Evolutionary conservation across 371 early-diverging fungal species (phyloP).

Genomic region (Neoconidiobolus thromboides): DNA sequence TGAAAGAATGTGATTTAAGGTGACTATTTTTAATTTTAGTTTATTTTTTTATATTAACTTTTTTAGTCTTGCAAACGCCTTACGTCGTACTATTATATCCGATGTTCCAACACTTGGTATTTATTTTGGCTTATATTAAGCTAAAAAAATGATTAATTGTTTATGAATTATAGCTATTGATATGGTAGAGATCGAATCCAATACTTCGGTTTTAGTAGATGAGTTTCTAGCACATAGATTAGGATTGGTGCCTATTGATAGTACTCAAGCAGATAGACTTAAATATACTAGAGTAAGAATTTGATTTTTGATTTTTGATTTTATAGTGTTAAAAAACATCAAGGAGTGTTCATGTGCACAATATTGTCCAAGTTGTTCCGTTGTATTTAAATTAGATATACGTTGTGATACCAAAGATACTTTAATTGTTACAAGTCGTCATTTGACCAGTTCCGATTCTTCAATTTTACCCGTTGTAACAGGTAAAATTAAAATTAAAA

Average conservation of each 20-base stretch:
- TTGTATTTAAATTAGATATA: slow-evolving; percentile 69
- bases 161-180: slow-evolving; percentile 64
- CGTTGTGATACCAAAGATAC: slow-evolving; percentile 47
- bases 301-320: not conserved
- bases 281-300: slow-evolving; percentile 57
- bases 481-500: slow-evolving; percentile 17
- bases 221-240: slow-evolving; percentile 97
- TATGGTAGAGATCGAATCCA: slow-evolving; percentile 86
- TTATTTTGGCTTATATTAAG: not conserved
- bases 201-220: slow-evolving; percentile 94
- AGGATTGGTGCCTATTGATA: slow-evolving; percentile 90
- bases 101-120: slow-evolving; percentile 94
- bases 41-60: not conserved
- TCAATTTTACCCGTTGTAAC: slow-evolving; percentile 55
- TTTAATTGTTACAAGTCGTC: slow-evolving; percentile 61
- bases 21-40: too few species aligned
- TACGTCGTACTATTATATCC: slow-evolving; percentile 90
- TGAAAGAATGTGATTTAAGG: too few species aligned
- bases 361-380: slow-evolving; percentile 81
- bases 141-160: not conserved
- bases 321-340: not conserved
- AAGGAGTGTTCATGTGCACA: slow-evolving; percentile 81
- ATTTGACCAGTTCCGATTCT: slow-evolving; percentile 57
- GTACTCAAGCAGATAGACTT: slow-evolving; percentile 50
- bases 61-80: slow-evolving; percentile 79